phyloP scores from a whole-genome alignment of 116 monocot genomes.

The Trichopus zeylanicus region DNA sequence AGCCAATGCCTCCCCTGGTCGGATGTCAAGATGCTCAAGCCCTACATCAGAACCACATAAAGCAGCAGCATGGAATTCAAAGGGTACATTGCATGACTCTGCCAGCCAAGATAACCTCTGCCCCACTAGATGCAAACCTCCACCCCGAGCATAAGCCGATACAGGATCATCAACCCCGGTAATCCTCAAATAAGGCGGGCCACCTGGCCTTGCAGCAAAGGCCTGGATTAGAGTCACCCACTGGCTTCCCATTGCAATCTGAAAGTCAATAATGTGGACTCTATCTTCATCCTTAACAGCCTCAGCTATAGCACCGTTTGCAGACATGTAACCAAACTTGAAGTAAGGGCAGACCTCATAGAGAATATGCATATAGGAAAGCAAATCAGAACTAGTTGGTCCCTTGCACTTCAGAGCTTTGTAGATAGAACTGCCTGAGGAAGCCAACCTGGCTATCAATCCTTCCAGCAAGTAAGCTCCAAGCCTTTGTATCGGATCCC shows the following conservation, averaged over 20 bases:
- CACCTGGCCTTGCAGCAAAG: conserved; percentile 80
- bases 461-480: conserved; percentile 92
- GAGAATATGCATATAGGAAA: conserved; percentile 96
- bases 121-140: conserved; percentile 67
- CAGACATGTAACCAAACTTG: conserved; percentile 94
- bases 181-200: conserved; percentile 63
- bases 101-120: conserved; percentile 48
- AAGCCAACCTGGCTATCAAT: conserved; percentile 54
- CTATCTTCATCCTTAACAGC: conserved; percentile 52
- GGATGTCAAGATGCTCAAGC: conserved; percentile 35
- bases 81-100: too few relatives aligned
- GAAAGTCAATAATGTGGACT: too few relatives aligned
- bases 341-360: too few relatives aligned
- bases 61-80: too few relatives aligned
- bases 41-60: conserved; percentile 53
- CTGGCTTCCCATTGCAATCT: conserved; percentile 84
- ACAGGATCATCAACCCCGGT: too few relatives aligned
- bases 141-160: conserved; percentile 74
- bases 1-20: conserved; percentile 59
- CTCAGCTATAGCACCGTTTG: conserved; percentile 96
- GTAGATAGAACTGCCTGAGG: conserved; percentile 81
- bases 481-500: conserved; percentile 64
- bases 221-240: conserved; percentile 89
- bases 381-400: conserved; percentile 65
- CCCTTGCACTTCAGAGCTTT: conserved; percentile 79